phyloP scores from a whole-genome alignment of 2,329 filamentous ascomycete species.

The Lachnellula suecica region DNA sequence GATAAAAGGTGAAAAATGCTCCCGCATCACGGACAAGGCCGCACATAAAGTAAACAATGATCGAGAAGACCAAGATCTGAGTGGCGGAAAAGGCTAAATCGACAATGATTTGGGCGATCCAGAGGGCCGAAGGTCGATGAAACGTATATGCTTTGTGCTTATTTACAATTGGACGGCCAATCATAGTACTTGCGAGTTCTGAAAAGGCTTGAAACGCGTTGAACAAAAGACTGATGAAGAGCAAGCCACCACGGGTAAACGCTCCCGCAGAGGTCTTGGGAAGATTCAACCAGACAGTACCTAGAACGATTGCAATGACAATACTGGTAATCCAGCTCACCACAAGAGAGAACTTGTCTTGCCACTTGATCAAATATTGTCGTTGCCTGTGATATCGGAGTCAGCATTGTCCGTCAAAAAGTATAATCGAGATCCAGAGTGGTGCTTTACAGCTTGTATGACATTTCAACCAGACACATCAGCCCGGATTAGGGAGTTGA shows the following conservation, averaged over 20 bases:
- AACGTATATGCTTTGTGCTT: constrained; percentile 85
- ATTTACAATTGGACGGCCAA: constrained; percentile 74
- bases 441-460: too few species aligned
- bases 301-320: constrained; percentile 74
- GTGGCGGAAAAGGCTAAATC: constrained; percentile 71
- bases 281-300: constrained; percentile 75
- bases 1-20: constrained; percentile 75
- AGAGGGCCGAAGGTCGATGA: constrained; percentile 77
- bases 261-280: constrained; percentile 66
- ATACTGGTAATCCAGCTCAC: constrained; percentile 72
- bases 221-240: constrained; percentile 79
- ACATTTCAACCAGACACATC: too few species aligned
- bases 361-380: constrained; percentile 82
- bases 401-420: too few species aligned
- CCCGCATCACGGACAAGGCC: constrained; percentile 67
- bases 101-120: constrained; percentile 80
- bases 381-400: too few species aligned
- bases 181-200: constrained; percentile 74
- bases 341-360: constrained; percentile 75
- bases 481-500: too few species aligned
- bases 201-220: constrained; percentile 86
- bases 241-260: constrained; percentile 77
- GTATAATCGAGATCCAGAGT: too few species aligned
- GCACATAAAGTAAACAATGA: constrained; percentile 81
- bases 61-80: constrained; percentile 69